phyloP scores from a whole-genome alignment of 1,139 yeast species.

The Suhomyces bolitotheri region DNA sequence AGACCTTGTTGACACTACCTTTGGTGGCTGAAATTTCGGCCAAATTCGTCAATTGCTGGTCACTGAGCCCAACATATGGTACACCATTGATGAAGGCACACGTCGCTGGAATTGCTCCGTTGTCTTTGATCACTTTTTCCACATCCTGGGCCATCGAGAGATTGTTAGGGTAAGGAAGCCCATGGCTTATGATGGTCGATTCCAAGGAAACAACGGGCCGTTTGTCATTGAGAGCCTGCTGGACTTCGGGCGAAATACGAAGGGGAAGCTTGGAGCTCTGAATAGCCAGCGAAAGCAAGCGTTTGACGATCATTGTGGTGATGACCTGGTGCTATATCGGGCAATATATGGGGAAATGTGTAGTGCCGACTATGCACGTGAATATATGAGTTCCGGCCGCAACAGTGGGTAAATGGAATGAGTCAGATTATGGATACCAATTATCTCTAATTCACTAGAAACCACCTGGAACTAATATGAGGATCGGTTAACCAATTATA shows the following conservation, averaged over 20 bases:
- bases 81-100: constrained; percentile 73
- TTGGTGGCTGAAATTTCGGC: constrained; percentile 40
- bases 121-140: constrained; percentile 57
- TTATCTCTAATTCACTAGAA: too few relatives aligned
- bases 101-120: constrained; percentile 84
- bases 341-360: too few relatives aligned
- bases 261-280: constrained; percentile 18
- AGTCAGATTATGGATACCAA: too few relatives aligned
- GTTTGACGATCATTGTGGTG: constrained; percentile 1
- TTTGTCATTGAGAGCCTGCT: constrained; percentile 55
- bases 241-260: constrained; percentile 55
- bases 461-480: too few relatives aligned
- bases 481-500: too few relatives aligned
- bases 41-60: constrained; percentile 48
- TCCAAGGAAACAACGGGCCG: constrained; percentile 78
- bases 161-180: constrained; percentile 80
- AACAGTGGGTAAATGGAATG: too few relatives aligned
- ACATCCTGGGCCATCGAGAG: constrained; percentile 69
- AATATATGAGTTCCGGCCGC: not conserved
- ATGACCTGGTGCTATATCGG: too few relatives aligned
- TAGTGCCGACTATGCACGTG: too few relatives aligned
- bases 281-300: constrained; percentile 2
- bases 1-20: constrained; percentile 54
- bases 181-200: constrained; percentile 87
- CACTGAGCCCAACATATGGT: constrained; percentile 66